Evolutionary conservation across 1,284 basidiomycete genomes (phyloP), one percentile per base, ranked within the genome.

Genomic region (Coniferiporia sulphurascens): DNA sequence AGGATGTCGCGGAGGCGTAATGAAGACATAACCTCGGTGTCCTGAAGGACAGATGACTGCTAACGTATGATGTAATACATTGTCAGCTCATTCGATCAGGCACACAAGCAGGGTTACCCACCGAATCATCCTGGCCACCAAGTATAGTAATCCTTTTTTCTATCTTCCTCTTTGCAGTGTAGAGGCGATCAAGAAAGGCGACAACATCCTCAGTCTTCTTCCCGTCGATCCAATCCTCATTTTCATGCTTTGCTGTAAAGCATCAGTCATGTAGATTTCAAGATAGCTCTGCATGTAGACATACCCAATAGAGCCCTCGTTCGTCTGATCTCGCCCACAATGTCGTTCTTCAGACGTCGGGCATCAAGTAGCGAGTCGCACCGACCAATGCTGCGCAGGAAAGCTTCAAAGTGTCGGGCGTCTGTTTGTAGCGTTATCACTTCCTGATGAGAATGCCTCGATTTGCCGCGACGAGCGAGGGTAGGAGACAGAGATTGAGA

Each of bases 331-430:
- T 97, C 94, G 12, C 90, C 83, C 63, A 91, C 83, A 36, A 98
- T 81, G 66, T 98, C 95, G 64, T 92, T 94, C 72, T 95, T 89
- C 45, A 97, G 71, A n/a, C 95, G 79, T 54, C 93, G 80, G 1
- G 93, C 93, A 69, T 98, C 95, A 27, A 94, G 74, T 4, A 97
- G 76, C 2, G 89, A 94, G 12, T 88, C 88, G 66, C 87, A 87
- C 35, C 86, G 83, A 61, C 80, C 83, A 67, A 98, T 94, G 58
- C 92, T 93, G 34, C 86, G 82, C 53, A 97, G 76, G 70, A 96
- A 97, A 0, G 86, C 87, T 65, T 96, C 94, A 66, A 97, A 96
- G 60, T 95, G 88, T 46, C 86, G 86, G 9, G 83, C 67, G 68
- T 89, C 86, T 1, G 90, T 91, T 27, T 83, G 84, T 61, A 89